A percentile compares a stretch with the other conserved stretches of the same genome.
Evolutionary conservation across 2,329 filamentous ascomycete genomes (phyloP).

Genomic region (Pseudocercospora eumusae): DNA sequence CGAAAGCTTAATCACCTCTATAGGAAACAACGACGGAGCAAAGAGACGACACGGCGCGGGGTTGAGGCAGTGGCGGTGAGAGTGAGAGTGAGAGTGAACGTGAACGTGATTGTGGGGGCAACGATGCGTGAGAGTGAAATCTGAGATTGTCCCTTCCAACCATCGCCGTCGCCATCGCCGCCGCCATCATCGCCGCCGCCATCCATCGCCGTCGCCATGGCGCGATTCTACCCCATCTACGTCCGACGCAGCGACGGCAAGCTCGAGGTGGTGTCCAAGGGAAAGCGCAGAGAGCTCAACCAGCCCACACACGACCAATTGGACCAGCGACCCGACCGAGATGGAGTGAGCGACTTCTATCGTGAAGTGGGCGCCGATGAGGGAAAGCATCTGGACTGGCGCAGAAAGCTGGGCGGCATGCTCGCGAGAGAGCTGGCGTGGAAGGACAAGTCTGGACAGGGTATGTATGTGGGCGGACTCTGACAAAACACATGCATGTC

Average conservation of each 20-base stretch:
- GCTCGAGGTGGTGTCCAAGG: constrained; percentile 52
- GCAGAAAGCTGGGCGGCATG: constrained; percentile 61
- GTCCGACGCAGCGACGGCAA: constrained; percentile 53
- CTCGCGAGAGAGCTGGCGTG: constrained; percentile 52
- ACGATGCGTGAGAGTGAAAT: background rate
- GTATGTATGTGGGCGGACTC: constrained; percentile 19
- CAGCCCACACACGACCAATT: constrained; percentile 55
- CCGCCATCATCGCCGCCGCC: background rate
- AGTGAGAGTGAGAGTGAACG: background rate
- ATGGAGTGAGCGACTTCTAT: constrained; percentile 59
- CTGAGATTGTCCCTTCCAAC: no score
- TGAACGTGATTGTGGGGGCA: background rate
- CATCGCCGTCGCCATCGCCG: no score
- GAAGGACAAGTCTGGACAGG: constrained; percentile 26
- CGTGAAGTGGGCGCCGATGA: constrained; percentile 53
- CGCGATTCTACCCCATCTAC: constrained; percentile 52
- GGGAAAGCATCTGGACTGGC: constrained; percentile 59
- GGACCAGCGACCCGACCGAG: constrained; percentile 53
- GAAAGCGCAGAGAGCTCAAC: constrained; percentile 54
- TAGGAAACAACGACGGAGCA: background rate
- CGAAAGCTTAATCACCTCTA: background rate
- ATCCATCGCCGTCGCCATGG: constrained; percentile 43
- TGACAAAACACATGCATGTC: background rate
- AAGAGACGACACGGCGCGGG: background rate
- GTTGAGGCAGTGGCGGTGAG: background rate